phyloP scores from a whole-genome alignment of 805 yeast genomes.

The Huiozyma sinensis region DNA sequence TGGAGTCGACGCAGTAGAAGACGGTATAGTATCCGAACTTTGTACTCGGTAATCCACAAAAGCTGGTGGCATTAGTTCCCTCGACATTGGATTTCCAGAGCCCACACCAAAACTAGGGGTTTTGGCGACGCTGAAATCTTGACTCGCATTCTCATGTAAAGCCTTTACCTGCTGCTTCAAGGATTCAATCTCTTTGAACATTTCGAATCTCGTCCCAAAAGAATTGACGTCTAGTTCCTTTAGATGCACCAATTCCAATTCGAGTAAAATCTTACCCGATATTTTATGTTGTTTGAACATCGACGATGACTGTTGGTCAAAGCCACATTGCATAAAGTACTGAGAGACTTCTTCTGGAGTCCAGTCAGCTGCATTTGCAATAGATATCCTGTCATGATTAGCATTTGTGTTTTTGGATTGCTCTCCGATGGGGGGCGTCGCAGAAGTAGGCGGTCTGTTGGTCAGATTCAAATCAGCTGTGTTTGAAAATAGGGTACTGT shows the following conservation, averaged over 20 bases:
- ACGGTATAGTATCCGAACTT: slow-evolving; percentile 13
- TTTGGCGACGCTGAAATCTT: background rate
- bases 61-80: slow-evolving; percentile 34
- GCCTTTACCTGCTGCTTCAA: slow-evolving; percentile 22
- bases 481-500: slow-evolving; percentile 12
- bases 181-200: slow-evolving; percentile 79
- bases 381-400: background rate
- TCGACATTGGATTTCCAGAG: background rate
- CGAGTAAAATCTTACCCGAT: slow-evolving; percentile 75
- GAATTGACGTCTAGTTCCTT: slow-evolving; percentile 87
- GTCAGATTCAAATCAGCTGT: slow-evolving; percentile 13
- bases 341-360: slow-evolving; percentile 75
- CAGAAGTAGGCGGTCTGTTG: background rate
- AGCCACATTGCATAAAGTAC: slow-evolving; percentile 63
- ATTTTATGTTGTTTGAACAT: slow-evolving; percentile 82
- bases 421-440: background rate
- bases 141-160: background rate
- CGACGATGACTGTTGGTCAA: slow-evolving; percentile 63
- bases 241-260: slow-evolving; percentile 72
- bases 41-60: slow-evolving; percentile 13
- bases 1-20: slow-evolving; percentile 7
- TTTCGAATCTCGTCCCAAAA: slow-evolving; percentile 91
- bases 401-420: background rate
- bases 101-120: background rate
- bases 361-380: slow-evolving; percentile 50